phyloP scores from a whole-genome alignment of 2,329 filamentous ascomycete genomes.

The Ophiosphaerella korrae region DNA sequence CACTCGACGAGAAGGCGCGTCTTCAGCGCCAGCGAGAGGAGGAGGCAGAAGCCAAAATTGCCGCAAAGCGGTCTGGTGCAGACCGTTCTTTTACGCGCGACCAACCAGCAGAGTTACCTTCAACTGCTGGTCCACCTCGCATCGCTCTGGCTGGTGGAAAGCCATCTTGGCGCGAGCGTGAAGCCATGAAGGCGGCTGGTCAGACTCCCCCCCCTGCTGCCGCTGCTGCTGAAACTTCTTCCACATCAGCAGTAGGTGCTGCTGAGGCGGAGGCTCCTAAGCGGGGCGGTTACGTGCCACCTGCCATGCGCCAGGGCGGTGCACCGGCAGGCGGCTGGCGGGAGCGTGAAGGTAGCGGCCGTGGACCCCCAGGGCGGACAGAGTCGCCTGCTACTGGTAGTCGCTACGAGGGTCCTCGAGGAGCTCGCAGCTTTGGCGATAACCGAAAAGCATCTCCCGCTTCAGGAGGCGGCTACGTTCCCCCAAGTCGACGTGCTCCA shows the following conservation, averaged over 20 bases:
- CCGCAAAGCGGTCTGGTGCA: constrained; percentile 60
- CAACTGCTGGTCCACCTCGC: constrained; percentile 62
- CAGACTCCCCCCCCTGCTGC: constrained; percentile 29
- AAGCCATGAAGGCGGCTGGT: constrained; percentile 56
- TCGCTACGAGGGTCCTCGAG: constrained; percentile 37
- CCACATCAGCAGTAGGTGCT: constrained; percentile 38
- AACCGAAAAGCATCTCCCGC: constrained; percentile 42
- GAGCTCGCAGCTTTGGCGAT: constrained; percentile 33
- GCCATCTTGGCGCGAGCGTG: constrained; percentile 75
- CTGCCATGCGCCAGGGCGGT: constrained; percentile 47
- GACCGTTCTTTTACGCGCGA: constrained; percentile 44
- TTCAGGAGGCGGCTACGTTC: constrained; percentile 35
- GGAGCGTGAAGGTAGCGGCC: constrained; percentile 41
- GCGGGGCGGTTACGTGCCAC: constrained; percentile 53
- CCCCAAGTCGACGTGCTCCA: constrained; percentile 32
- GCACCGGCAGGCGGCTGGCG: constrained; percentile 44
- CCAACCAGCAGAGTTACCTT: constrained; percentile 41
- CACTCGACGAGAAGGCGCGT: constrained; percentile 65
- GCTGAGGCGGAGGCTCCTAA: constrained; percentile 42
- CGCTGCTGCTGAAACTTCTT: constrained; percentile 40
- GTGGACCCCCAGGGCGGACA: constrained; percentile 33
- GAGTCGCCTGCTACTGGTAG: constrained; percentile 41
- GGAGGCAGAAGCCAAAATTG: constrained; percentile 79
- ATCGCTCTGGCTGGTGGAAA: constrained; percentile 66
- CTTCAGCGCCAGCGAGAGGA: constrained; percentile 83